Base-by-base conservation (phyloP, 768 basidiomycete species). In the Clitopilus passeckerianus region DNA sequence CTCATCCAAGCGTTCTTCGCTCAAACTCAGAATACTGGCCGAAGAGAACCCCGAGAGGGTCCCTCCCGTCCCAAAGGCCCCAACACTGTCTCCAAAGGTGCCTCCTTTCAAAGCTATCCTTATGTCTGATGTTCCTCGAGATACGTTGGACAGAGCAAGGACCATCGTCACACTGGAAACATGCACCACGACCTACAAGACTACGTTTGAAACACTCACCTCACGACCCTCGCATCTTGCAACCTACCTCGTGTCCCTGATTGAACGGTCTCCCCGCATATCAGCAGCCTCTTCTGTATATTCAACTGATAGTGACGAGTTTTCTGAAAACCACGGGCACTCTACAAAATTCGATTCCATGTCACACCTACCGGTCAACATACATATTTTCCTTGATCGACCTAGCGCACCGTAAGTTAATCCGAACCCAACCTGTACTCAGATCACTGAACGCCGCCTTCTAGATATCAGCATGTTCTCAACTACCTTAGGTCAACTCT, bases 331-430 rank as follows among this genome's bases (percentile, higher is more conserved):
- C 67, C 81, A 78, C 41, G 79, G 82, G 27, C 89, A 91, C 63
- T 81, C 90, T 7, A 72, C 81, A 14, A 81, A 86, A 6, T 82
- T 84, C 57, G 86, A 85, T 6, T 72, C 84, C 37, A 67, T 86
- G 3, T 64, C 77, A 0, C 78, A 76, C 23, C 67, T 77, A 1
- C 76, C 82, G 5, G 72, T 74, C 35, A 76, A 71, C 46, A 71
- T 92, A 34, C 88, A 91, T 62, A 65, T 93, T 14, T 94, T 94
- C 73, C 75, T 94, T 22, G 91, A 94, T 67, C 79, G 91, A 23
- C 81, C 91, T 0, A 91, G 91, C 64, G 76, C 85, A 30, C 87
- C 91, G 89, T 92, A 72, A 77, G 90, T 81, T 16, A 10, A 2
- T 34, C 33, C 27, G 6, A 18, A 23, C 57, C 18, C 7, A 5